A percentile compares a stretch with the other conserved stretches of the same genome.
Conservation (phyloP, 2,329 filamentous ascomycete genomes). For the Aphanoascus verrucosus region DNA sequence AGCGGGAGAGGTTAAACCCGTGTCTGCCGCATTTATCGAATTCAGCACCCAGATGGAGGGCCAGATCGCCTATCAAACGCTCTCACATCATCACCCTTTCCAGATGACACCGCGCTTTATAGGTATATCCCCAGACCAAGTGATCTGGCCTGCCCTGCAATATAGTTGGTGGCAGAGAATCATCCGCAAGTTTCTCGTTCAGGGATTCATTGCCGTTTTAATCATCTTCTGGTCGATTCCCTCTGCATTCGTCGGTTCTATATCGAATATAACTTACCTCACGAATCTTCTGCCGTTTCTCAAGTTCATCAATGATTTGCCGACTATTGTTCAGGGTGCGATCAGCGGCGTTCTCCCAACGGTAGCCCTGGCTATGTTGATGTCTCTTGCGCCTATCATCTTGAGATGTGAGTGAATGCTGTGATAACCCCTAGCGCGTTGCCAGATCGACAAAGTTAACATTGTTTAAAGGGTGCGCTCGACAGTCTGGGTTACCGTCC, state of each 20-base stretch:
- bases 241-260: slow-evolving; percentile 68
- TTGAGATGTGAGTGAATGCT: slow-evolving; percentile 52
- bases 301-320: slow-evolving; percentile 63
- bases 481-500: slow-evolving; percentile 68
- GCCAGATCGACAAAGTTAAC: not conserved
- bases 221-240: slow-evolving; percentile 79
- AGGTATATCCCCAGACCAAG: slow-evolving; percentile 67
- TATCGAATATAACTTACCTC: slow-evolving; percentile 73
- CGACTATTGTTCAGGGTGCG: slow-evolving; percentile 59
- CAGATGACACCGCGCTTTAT: slow-evolving; percentile 83
- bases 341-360: slow-evolving; percentile 76
- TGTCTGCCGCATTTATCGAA: slow-evolving; percentile 79
- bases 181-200: slow-evolving; percentile 56
- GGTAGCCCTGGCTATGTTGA: slow-evolving; percentile 66
- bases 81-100: slow-evolving; percentile 74
- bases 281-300: slow-evolving; percentile 47
- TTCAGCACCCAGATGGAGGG: slow-evolving; percentile 73
- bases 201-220: slow-evolving; percentile 60
- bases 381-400: slow-evolving; percentile 75
- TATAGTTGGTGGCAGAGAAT: slow-evolving; percentile 78
- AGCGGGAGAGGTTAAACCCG: slow-evolving; percentile 50
- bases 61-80: slow-evolving; percentile 71
- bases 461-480: slow-evolving; percentile 54
- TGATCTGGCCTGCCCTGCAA: slow-evolving; percentile 78
- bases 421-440: not conserved